A percentile compares a stretch with the other conserved stretches of the same genome.
These are phyloP conservation scores for Bryum argenteum DNA, from an alignment of 225 moss, liverwort and hornwort genomes.

Conservation along the genomic window DNA sequence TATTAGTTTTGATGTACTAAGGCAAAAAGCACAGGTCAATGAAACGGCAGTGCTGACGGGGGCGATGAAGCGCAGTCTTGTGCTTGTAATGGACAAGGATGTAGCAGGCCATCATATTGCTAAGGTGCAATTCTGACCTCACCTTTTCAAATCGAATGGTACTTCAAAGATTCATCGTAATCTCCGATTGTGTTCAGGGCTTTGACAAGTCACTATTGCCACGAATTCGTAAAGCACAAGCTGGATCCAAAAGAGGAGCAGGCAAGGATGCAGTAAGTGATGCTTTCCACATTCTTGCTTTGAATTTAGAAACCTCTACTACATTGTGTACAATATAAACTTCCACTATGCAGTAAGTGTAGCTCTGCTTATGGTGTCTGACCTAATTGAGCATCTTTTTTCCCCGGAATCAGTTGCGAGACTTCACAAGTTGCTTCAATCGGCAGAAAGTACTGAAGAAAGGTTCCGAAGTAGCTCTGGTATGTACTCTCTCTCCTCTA, in stretches of 20 bases:
- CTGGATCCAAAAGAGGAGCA: slow-evolving; percentile 49
- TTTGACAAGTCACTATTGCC: slow-evolving; percentile 62
- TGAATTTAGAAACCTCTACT: too few relatives aligned
- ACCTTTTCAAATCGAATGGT: background rate
- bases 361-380: slow-evolving; percentile 5
- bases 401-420: slow-evolving; percentile 46
- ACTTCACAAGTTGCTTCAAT: slow-evolving; percentile 58
- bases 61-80: slow-evolving; percentile 53
- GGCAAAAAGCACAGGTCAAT: slow-evolving; percentile 37
- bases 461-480: slow-evolving; percentile 61
- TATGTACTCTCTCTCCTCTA: slow-evolving; percentile 38
- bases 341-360: background rate
- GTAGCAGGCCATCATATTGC: slow-evolving; percentile 67
- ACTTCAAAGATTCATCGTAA: background rate
- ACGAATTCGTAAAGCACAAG: slow-evolving; percentile 63
- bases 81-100: slow-evolving; percentile 67
- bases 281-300: too few relatives aligned
- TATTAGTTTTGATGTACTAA: background rate
- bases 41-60: slow-evolving; percentile 50
- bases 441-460: slow-evolving; percentile 56
- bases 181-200: slow-evolving; percentile 40
- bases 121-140: slow-evolving; percentile 35
- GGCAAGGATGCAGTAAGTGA: slow-evolving; percentile 64
- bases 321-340: too few relatives aligned
- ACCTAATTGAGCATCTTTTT: slow-evolving; percentile 19